phyloP scores from a whole-genome alignment of 768 basidiomycete species.

The Megacollybia marginata region DNA sequence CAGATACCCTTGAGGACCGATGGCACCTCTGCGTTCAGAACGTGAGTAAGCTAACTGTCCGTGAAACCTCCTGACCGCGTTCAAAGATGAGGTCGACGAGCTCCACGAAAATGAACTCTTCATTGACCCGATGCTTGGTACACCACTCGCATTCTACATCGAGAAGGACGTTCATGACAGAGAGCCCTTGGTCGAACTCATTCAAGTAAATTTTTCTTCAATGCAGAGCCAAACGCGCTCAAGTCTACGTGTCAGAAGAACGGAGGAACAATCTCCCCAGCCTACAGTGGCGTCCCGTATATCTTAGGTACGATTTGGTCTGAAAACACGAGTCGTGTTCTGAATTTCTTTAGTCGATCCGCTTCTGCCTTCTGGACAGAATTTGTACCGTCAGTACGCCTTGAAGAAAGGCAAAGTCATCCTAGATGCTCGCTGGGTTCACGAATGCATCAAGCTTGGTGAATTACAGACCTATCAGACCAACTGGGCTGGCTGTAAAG shows the following conservation, averaged over 20 bases:
- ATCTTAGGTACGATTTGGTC: constrained; percentile 55
- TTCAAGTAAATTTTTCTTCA: constrained; percentile 46
- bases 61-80: background rate
- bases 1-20: no score
- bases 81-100: constrained; percentile 10
- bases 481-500: constrained; percentile 78
- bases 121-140: constrained; percentile 78
- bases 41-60: no score
- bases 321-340: constrained; percentile 4
- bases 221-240: constrained; percentile 6
- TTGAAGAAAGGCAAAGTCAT: constrained; percentile 77
- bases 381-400: constrained; percentile 70
- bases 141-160: constrained; percentile 65
- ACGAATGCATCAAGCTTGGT: constrained; percentile 64
- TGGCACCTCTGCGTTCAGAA: no score
- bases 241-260: constrained; percentile 46
- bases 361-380: constrained; percentile 72
- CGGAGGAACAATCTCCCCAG: constrained; percentile 65
- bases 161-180: constrained; percentile 76
- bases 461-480: constrained; percentile 67
- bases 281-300: constrained; percentile 74
- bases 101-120: constrained; percentile 42
- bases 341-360: constrained; percentile 54
- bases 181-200: constrained; percentile 52
- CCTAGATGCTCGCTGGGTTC: constrained; percentile 67